phyloP scores from a whole-genome alignment of 164 flowering plant genomes.

The Chloranthus sessilifolius region DNA sequence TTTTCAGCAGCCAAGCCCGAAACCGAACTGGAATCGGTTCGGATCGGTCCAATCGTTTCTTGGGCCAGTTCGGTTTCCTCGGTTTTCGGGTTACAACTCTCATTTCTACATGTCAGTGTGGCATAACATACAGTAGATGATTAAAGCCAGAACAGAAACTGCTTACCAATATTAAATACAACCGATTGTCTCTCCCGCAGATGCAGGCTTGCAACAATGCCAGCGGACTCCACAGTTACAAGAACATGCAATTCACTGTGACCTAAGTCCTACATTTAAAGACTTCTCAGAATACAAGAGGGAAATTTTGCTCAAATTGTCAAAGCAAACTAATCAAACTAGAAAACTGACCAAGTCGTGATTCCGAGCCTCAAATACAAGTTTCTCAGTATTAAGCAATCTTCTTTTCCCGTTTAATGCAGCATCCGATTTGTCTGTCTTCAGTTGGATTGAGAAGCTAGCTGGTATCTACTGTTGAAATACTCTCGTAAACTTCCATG shows the following conservation, averaged over 20 bases:
- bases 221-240: slow-evolving; percentile 78
- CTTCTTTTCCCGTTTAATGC: slow-evolving; percentile 42
- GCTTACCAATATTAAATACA: slow-evolving; percentile 77
- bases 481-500: slow-evolving; percentile 8
- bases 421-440: slow-evolving; percentile 23
- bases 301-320: not conserved
- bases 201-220: slow-evolving; percentile 69
- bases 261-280: slow-evolving; percentile 9
- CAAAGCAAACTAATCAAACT: slow-evolving; percentile 17
- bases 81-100: no score
- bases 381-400: slow-evolving; percentile 83
- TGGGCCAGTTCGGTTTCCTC: no score
- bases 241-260: slow-evolving; percentile 45
- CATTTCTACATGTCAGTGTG: no score
- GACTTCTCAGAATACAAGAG: slow-evolving; percentile 2
- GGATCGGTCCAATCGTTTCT: no score
- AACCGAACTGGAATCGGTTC: no score
- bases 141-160: no score
- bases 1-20: no score
- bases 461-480: slow-evolving; percentile 60
- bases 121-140: no score
- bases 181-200: slow-evolving; percentile 48
- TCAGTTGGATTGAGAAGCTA: slow-evolving; percentile 64
- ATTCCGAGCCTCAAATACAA: slow-evolving; percentile 59
- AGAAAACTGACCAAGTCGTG: slow-evolving; percentile 19